These are phyloP conservation scores for Gnaphalium uliginosum DNA, from an alignment of 129 eudicot genomes.

Conservation along the genomic window DNA sequence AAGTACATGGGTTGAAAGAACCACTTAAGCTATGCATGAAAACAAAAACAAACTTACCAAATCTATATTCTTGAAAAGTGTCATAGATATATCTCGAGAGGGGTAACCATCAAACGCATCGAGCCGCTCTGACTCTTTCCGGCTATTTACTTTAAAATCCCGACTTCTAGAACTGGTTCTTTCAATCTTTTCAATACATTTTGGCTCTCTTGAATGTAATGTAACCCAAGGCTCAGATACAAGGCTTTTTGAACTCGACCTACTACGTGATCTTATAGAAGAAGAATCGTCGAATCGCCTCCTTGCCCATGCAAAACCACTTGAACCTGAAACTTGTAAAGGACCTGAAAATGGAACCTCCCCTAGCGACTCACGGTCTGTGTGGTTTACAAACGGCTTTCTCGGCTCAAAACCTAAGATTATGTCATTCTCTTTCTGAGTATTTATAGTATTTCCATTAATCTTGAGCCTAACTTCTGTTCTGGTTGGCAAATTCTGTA, in stretches of 20 bases:
- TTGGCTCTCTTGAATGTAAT: constrained; percentile 46
- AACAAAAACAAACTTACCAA: constrained; percentile 44
- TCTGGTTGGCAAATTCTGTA: constrained; percentile 61
- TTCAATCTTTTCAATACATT: constrained; percentile 42
- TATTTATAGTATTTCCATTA: constrained; percentile 34
- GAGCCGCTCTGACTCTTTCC: constrained; percentile 56
- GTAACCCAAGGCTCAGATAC: constrained; percentile 56
- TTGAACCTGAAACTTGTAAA: constrained; percentile 82
- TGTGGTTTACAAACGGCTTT: constrained; percentile 38
- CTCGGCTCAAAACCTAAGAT: constrained; percentile 48
- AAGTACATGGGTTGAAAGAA: neutral
- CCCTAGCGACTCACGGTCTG: constrained; percentile 66
- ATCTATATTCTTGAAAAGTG: constrained; percentile 58
- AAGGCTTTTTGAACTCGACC: constrained; percentile 83
- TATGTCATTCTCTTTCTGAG: constrained; percentile 44
- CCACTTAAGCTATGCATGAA: neutral
- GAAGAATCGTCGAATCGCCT: constrained; percentile 63
- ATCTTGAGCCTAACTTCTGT: constrained; percentile 46
- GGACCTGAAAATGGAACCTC: constrained; percentile 81
- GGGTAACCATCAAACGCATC: constrained; percentile 62
- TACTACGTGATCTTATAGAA: constrained; percentile 57
- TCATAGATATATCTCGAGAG: constrained; percentile 67
- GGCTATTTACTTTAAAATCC: constrained; percentile 47
- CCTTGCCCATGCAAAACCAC: constrained; percentile 99
- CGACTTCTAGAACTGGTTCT: constrained; percentile 44